These are phyloP conservation scores for Globisporangium ultimum DNA, from an alignment of 352 stramenopile species.

Conservation along the genomic window DNA sequence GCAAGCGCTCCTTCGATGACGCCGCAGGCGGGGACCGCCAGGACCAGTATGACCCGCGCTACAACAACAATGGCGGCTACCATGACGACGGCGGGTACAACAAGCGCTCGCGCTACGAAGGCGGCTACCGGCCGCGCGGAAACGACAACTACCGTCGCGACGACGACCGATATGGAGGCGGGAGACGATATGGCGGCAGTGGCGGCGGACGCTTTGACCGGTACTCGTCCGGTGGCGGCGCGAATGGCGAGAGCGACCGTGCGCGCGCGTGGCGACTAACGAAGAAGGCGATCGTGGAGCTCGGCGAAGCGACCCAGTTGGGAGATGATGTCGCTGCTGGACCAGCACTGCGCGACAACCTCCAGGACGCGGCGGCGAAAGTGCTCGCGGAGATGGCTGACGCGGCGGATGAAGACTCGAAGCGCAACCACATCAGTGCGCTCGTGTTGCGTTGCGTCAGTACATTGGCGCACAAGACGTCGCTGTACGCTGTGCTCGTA, in stretches of 20 bases:
- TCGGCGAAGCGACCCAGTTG: slow-evolving; percentile 38
- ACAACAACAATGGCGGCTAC: slow-evolving; percentile 22
- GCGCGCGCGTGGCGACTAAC: slow-evolving; percentile 65
- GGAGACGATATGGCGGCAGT: slow-evolving; percentile 21
- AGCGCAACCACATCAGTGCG: slow-evolving; percentile 47
- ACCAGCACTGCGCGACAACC: slow-evolving; percentile 37
- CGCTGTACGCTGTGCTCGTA: slow-evolving; percentile 61
- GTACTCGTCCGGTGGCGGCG: slow-evolving; percentile 15
- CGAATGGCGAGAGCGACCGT: slow-evolving; percentile 52
- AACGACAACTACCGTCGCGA: slow-evolving; percentile 24
- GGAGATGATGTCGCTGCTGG: slow-evolving; percentile 28
- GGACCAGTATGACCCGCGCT: slow-evolving; percentile 14
- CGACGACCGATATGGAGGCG: slow-evolving; percentile 30
- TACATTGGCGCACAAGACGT: slow-evolving; percentile 66
- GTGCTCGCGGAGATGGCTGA: slow-evolving; percentile 51
- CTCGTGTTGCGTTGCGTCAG: slow-evolving; percentile 52
- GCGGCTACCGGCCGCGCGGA: slow-evolving; percentile 25
- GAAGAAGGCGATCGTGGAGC: slow-evolving; percentile 73
- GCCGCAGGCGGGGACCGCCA: slow-evolving; percentile 12
- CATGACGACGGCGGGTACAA: slow-evolving; percentile 55
- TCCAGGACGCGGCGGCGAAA: slow-evolving; percentile 34
- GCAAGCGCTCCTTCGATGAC: slow-evolving; percentile 68
- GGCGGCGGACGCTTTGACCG: slow-evolving; percentile 22
- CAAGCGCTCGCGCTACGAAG: slow-evolving; percentile 61
- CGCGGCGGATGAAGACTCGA: slow-evolving; percentile 43